phyloP scores from a whole-genome alignment of 2,329 filamentous ascomycete genomes.

The Colletotrichum phormii region DNA sequence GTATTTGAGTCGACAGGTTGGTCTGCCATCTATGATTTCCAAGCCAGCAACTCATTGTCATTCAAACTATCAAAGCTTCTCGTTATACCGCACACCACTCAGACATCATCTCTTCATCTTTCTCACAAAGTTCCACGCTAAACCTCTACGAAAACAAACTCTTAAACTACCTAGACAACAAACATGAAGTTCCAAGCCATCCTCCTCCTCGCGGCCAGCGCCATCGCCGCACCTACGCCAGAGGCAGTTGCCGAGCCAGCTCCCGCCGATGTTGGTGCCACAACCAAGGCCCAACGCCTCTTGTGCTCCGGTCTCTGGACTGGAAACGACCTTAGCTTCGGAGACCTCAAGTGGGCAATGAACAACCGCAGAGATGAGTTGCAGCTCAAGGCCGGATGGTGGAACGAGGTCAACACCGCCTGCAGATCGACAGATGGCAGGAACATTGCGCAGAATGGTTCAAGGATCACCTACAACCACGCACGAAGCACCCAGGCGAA shows the following conservation, averaged over 20 bases:
- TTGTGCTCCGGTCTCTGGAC: neutral
- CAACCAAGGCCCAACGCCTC: neutral
- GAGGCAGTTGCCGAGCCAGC: neutral
- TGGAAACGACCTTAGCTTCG: neutral
- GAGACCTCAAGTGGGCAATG: neutral
- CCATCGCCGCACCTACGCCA: neutral
- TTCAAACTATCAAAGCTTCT: neutral
- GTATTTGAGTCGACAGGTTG: too few relatives aligned
- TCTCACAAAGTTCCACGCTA: neutral
- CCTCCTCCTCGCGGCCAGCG: neutral
- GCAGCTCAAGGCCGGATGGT: slow-evolving; percentile 1
- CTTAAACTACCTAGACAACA: neutral
- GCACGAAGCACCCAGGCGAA: neutral
- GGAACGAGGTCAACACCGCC: neutral
- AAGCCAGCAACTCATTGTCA: too few relatives aligned
- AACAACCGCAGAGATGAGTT: neutral
- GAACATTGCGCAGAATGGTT: neutral
- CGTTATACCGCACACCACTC: neutral
- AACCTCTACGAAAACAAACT: neutral
- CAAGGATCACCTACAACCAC: neutral
- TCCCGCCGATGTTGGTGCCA: neutral
- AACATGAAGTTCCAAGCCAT: neutral
- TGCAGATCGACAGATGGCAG: neutral
- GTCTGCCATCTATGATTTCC: too few relatives aligned
- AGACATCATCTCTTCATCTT: neutral